A percentile compares a stretch with the other conserved stretches of the same genome.
These are phyloP conservation scores for Brassica hybrid DNA, from an alignment of 441 rosid species.

Conservation along the genomic window DNA sequence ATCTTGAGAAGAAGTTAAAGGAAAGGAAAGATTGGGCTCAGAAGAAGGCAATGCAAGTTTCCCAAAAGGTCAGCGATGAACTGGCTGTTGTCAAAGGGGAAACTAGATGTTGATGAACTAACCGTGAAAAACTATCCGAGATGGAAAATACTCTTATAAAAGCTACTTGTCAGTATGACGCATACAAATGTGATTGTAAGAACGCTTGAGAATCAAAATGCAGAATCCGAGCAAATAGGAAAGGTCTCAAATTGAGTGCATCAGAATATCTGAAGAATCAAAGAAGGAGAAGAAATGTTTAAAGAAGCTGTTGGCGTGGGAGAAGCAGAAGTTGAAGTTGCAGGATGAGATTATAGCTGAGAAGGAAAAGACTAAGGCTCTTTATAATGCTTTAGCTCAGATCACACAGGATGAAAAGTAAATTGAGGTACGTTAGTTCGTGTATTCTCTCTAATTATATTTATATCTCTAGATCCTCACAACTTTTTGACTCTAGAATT, in stretches of 20 bases:
- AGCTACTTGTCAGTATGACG: slow-evolving; percentile 77
- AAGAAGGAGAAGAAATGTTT: slow-evolving; percentile 78
- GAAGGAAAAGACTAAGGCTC: slow-evolving; percentile 67
- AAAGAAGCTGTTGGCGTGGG: slow-evolving; percentile 86
- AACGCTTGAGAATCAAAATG: slow-evolving; percentile 76
- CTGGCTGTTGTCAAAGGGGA: slow-evolving; percentile 72
- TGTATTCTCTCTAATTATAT: not conserved
- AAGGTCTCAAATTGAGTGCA: slow-evolving; percentile 85
- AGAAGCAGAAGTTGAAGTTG: slow-evolving; percentile 75
- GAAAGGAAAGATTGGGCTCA: slow-evolving; percentile 93
- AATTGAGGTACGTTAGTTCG: slow-evolving; percentile 56
- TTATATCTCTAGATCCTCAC: not conserved
- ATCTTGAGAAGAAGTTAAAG: slow-evolving; percentile 70
- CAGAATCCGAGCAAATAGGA: slow-evolving; percentile 88
- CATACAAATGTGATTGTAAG: slow-evolving; percentile 69
- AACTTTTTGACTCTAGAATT: slow-evolving; percentile 6
- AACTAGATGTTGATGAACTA: slow-evolving; percentile 70
- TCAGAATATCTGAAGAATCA: slow-evolving; percentile 78
- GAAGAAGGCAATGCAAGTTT: no score
- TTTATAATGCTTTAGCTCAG: slow-evolving; percentile 54
- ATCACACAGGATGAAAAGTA: slow-evolving; percentile 61
- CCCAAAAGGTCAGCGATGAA: slow-evolving; percentile 78
- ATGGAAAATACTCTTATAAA: slow-evolving; percentile 80
- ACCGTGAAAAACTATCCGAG: slow-evolving; percentile 75
- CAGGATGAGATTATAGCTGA: slow-evolving; percentile 69